phyloP scores from a whole-genome alignment of 805 yeast genomes.

The Vanderwaltozyma verrucispora region DNA sequence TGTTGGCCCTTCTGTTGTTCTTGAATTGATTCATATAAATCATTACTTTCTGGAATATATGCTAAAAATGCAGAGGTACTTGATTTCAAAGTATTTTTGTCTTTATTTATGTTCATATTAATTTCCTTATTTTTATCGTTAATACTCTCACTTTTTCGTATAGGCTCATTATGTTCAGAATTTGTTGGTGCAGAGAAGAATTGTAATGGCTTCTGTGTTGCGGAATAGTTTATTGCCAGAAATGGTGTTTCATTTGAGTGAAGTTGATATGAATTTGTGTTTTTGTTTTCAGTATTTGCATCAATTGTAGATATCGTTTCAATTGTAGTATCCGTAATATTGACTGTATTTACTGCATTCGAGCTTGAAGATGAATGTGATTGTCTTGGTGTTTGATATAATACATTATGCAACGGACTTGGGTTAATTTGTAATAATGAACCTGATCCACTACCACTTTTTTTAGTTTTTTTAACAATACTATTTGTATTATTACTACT shows the following conservation, averaged over 20 bases:
- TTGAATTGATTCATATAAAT: too few species aligned
- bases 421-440: conserved; percentile 17
- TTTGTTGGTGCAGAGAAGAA: conserved; percentile 24
- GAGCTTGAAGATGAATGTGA: conserved; percentile 3
- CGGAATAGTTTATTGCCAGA: conserved; percentile 13
- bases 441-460: conserved; percentile 1
- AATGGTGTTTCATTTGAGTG: conserved; percentile 12
- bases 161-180: conserved; percentile 7
- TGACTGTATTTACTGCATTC: conserved; percentile 6
- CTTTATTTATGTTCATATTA: too few species aligned
- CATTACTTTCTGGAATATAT: neutral
- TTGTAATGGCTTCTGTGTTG: conserved; percentile 28
- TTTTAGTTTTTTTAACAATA: conserved; percentile 2
- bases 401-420: conserved; percentile 25
- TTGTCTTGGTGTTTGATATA: conserved; percentile 28
- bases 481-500: conserved; percentile 3
- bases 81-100: neutral
- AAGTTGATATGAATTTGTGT: neutral
- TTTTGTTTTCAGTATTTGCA: neutral
- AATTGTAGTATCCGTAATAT: conserved; percentile 5
- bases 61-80: conserved; percentile 1
- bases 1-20: too few species aligned
- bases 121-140: neutral
- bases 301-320: neutral
- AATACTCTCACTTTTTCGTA: neutral